A percentile compares a stretch with the other conserved stretches of the same genome.
These are phyloP conservation scores for Arachis stenosperma DNA, from an alignment of 306 rosid genomes.

Conservation along the genomic window DNA sequence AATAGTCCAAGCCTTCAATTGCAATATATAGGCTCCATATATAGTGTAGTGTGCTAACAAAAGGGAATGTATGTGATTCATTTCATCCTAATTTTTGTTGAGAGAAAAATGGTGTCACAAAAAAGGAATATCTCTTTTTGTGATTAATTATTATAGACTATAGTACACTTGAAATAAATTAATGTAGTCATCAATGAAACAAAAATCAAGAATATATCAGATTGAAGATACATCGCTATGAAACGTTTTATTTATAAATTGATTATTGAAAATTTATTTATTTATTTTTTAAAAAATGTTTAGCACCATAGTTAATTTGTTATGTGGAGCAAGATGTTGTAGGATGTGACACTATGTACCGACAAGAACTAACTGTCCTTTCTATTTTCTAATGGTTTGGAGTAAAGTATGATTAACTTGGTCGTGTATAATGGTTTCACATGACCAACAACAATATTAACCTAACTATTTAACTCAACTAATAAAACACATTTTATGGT, in stretches of 20 bases:
- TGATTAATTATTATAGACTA: not conserved
- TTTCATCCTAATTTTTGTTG: not conserved
- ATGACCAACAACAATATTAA: not conserved
- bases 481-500: not conserved
- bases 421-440: not conserved
- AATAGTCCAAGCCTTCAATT: conserved; percentile 24
- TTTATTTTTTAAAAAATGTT: not conserved
- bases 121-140: not conserved
- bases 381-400: not conserved
- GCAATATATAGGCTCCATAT: conserved; percentile 11
- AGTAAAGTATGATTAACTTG: not conserved
- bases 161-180: not conserved
- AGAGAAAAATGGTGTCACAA: not conserved
- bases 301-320: not conserved
- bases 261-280: not conserved
- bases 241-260: not conserved
- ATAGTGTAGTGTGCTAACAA: conserved; percentile 9
- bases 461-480: not conserved
- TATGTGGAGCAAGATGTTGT: not conserved
- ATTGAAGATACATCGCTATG: not conserved
- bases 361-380: not conserved
- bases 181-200: not conserved
- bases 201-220: not conserved
- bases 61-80: not conserved
- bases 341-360: not conserved